Percentiles rank a stretch among this genome's conserved stretches.
Conservation (phyloP, 2,329 filamentous ascomycete species). For the Anthostomella pinea region DNA sequence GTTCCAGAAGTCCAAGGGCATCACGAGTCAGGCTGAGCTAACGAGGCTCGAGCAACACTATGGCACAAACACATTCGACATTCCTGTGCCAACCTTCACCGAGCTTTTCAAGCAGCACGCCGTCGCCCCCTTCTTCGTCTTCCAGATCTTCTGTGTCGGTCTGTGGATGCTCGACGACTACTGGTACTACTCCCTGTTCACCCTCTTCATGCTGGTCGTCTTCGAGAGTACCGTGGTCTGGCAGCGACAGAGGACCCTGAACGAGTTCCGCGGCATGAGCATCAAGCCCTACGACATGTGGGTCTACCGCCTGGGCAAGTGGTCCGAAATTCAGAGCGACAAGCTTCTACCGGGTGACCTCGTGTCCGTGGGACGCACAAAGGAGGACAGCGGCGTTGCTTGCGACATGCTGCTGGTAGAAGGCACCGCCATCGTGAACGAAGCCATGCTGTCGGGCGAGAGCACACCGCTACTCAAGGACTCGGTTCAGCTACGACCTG, state of each 20-base stretch:
- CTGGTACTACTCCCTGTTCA: constrained; percentile 99
- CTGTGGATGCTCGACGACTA: constrained; percentile 99
- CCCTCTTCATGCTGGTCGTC: constrained; percentile 94
- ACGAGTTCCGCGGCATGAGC: constrained; percentile 97
- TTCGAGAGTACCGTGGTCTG: constrained; percentile 99
- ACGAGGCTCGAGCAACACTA: constrained; percentile 85
- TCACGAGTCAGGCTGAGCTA: constrained; percentile 72
- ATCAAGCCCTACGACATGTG: constrained; percentile 97
- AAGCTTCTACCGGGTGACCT: constrained; percentile 90
- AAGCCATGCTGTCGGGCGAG: constrained; percentile 98
- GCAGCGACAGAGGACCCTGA: constrained; percentile 94
- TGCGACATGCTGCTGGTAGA: constrained; percentile 96
- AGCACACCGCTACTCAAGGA: constrained; percentile 97
- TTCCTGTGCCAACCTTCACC: constrained; percentile 89
- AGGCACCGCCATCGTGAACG: constrained; percentile 95
- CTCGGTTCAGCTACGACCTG: constrained; percentile 84
- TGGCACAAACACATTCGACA: constrained; percentile 93
- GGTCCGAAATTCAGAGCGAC: constrained; percentile 86
- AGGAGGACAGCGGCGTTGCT: constrained; percentile 94
- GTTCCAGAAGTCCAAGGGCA: constrained; percentile 78
- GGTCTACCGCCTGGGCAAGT: constrained; percentile 83
- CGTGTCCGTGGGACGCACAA: constrained; percentile 87
- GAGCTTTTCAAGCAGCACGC: constrained; percentile 98
- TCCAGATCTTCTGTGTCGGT: constrained; percentile 98
- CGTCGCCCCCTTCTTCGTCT: constrained; percentile 97